Base-by-base conservation (phyloP, 2,329 filamentous ascomycete species). In the Scedosporium apiospermum region DNA sequence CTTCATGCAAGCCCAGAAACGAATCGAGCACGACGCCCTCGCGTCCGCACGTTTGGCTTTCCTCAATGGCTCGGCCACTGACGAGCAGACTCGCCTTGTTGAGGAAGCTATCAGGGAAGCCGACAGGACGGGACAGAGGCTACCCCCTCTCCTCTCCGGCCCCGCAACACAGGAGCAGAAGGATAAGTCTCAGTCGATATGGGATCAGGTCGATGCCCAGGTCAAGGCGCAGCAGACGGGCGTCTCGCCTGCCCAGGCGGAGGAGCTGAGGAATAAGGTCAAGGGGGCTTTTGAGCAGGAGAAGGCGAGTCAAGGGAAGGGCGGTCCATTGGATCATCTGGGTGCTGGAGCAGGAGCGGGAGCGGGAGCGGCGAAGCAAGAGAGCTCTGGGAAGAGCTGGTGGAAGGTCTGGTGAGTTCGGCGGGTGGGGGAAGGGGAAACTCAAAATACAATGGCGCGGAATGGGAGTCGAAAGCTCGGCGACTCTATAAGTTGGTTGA, bases 31-130 rank as follows among this genome's bases (percentile, higher is more conserved):
- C 68, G 82, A 85, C 73, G 77, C 77, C 66, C 79, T 86, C 63
- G 78, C 82, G 66, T 77, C 78, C 65, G 83, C 83, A 60, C 82
- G 83, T 34, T 74, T 86, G 18, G 83, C 83, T 64, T 86, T 84
- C 74, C 82, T 86, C 75, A 80, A 79, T 65, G 82, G 81, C 69
- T 76, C 77, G 42, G 83, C 83, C 27, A 82, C 79, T 62, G 78
- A 81, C 55, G 82, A 83, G 57, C 83, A 86, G 71, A 76, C 80
- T 60, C 69, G 73, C 38, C 76, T 85, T 63, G 83, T 86, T 59
- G 83, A 86, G 67, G 82, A 84, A 62, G 81, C 81, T 64, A 80
- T 82, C 66, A 76, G 73, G 63, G 74, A 76, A 58, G 81, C 81
- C 63, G 75, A 77, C 64, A 71, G 74, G 60, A 69, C 71, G 62